Evolutionary conservation across 192 early-diverging fungal species (phyloP), one percentile per base, ranked within the genome.

Genomic region (Chytriomyces sp.): DNA sequence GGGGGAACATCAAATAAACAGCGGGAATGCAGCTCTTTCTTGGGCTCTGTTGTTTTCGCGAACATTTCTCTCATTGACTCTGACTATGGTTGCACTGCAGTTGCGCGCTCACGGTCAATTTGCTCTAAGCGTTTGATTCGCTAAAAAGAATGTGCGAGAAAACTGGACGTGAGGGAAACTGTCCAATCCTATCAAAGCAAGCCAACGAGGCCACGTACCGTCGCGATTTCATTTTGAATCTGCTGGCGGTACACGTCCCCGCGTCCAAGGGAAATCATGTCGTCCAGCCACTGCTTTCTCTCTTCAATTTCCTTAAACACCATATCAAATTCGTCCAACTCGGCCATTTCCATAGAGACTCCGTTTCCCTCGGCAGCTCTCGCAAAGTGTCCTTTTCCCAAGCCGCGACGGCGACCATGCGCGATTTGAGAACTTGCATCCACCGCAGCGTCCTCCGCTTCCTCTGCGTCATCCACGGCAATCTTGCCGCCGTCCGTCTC

Each of bases 321-420:
- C 80, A 84, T 81, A 31, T 79, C 74, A 60, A 80, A 77, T 58
- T 84, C 83, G 63, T 84, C 79, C 32, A 82, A 33, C 22, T 78
- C 82, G 19, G 59, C 70, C 28, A 62, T 56, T 22, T 49, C 12
- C 54, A 68, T 34, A n/a, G 17, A 8, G n/a, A 49, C 14, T 41
- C 40, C 64, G 12, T 8, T 8, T 58, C 38, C 54, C 60, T 70
- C 59, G 54, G 71, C 57, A 10, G 54, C 63, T 67, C 52, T 44
- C 25, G 72, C 65, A 57, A 64, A 26, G 25, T 58, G 14, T 49
- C 53, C 66, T 6, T n/a, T 14, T 5, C 38, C 39, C 59, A 17
- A 17, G 26, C 49, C 59, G 36, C 38, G 22, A 26, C 59, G 31
- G 7, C 59, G 14, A 7, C 59, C 68, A 61, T 70, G 32, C 7